phyloP scores from a whole-genome alignment of 352 stramenopile genomes.

The Globisporangium echinulatum region DNA sequence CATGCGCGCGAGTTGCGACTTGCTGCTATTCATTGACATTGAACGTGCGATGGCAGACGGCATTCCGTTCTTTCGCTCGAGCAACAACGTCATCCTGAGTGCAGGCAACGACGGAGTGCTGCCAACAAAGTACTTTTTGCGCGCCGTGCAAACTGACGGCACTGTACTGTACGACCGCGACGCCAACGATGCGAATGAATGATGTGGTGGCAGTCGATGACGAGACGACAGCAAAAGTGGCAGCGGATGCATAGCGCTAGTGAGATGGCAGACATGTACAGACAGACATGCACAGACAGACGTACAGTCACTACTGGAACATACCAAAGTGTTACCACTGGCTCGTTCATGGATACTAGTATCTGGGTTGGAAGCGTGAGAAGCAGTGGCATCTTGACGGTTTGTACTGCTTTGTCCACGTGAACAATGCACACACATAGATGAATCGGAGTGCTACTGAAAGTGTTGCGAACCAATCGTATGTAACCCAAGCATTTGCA shows the following conservation, averaged over 20 bases:
- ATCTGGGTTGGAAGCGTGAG: too few relatives aligned
- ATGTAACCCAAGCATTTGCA: too few relatives aligned
- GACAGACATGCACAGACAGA: neutral
- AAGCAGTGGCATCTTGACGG: too few relatives aligned
- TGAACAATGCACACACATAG: too few relatives aligned
- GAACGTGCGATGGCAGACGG: constrained; percentile 45
- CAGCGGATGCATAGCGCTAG: neutral
- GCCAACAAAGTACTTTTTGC: constrained; percentile 41
- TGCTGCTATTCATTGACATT: constrained; percentile 76
- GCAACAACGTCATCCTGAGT: constrained; percentile 80
- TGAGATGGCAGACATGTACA: neutral
- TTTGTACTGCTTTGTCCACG: too few relatives aligned
- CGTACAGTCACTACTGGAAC: too few relatives aligned
- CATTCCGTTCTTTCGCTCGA: constrained; percentile 80
- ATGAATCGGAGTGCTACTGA: too few relatives aligned
- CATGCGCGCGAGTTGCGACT: constrained; percentile 60
- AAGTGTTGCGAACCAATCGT: too few relatives aligned
- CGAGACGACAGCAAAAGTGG: too few relatives aligned
- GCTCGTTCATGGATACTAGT: too few relatives aligned
- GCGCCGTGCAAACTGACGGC: too few relatives aligned
- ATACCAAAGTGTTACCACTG: too few relatives aligned
- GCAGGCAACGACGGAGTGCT: constrained; percentile 48
- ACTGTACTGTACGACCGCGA: constrained; percentile 42
- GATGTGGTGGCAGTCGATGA: neutral
- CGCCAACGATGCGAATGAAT: neutral